Base-by-base conservation (phyloP, 2,329 filamentous ascomycete species). In the Pseudocercospora ulei region DNA sequence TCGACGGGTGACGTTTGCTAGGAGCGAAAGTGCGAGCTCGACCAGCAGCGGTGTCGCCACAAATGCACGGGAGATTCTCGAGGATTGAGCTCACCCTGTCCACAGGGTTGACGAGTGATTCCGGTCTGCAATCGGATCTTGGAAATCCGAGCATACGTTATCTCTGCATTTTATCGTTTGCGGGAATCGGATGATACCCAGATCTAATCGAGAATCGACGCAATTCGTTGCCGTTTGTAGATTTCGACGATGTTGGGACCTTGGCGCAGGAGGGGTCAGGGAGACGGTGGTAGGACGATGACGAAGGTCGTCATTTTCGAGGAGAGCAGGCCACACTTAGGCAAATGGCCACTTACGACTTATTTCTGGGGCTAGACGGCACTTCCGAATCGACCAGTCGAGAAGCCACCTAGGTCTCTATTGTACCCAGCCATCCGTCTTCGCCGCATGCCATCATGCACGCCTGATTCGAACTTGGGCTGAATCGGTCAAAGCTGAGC, bases 1-100 rank as follows among this genome's bases (percentile, higher is more conserved):
- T 4, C 42, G 54, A 18, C 36, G 44, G 13, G 52, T 54, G 5
- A 52, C 48, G 2, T 56, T 56, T 28, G 53, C 54, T n/a, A 41
- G 52, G 17, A 56, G 53, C 27, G 48, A 52, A 9, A 56, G 54
- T 31, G 47, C 39, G 14, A 42, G 43, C 30, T 39, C 48, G 29
- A 38, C 35, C 17, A 43, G 43, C 26, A 46, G 47, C 30, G 36
- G 23, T 9, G 35, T 24, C 7, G 30, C 29, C n/a, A 26, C 22
- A 23, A 17, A 16, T 6, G 37, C 35, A 7, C 35, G 38, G n/a
- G 35, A 39, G n/a, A 36, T 41, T 33, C 31, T 43, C n/a, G 38
- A 47, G 11, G 41, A 33, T 20, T 27, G 38, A 11, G 36, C 41
- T 22, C 30, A 39, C 26, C 11, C 38, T 26, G 35, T 43, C 5